phyloP scores from a whole-genome alignment of 2,329 filamentous ascomycete genomes.

The Penicillium sp. region DNA sequence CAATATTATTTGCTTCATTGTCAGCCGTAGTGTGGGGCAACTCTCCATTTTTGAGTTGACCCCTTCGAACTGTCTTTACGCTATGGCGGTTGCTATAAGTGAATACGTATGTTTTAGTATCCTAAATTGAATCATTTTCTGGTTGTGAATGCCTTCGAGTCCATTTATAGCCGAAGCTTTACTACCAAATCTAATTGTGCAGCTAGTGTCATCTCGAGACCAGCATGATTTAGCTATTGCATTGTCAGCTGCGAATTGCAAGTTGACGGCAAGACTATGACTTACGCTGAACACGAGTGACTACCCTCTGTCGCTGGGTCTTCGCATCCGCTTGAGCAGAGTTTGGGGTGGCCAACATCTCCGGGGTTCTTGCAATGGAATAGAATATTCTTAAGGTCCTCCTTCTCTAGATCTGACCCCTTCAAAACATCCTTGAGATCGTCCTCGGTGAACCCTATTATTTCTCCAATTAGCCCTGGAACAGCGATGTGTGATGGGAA shows the following conservation, averaged over 20 bases:
- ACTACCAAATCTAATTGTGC: neutral
- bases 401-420: conserved; percentile 28
- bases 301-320: conserved; percentile 31
- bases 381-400: conserved; percentile 31
- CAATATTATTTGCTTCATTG: conserved; percentile 25
- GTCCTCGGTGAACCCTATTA: conserved; percentile 31
- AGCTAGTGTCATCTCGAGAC: neutral
- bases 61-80: neutral
- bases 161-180: neutral
- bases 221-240: neutral
- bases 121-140: neutral
- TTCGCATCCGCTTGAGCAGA: conserved; percentile 32
- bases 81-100: neutral
- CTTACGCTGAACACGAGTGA: conserved; percentile 25
- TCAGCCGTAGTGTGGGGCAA: conserved; percentile 27
- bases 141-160: too few species aligned
- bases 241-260: neutral
- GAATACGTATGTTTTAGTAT: neutral
- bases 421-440: conserved; percentile 31
- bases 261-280: neutral
- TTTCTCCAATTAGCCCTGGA: neutral
- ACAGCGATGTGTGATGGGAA: neutral
- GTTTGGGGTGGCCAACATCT: conserved; percentile 33
- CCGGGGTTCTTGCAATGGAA: conserved; percentile 40
- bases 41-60: neutral